Evolutionary conservation across 2,329 filamentous ascomycete genomes (phyloP).

Genomic region (Boeremia exigua): DNA sequence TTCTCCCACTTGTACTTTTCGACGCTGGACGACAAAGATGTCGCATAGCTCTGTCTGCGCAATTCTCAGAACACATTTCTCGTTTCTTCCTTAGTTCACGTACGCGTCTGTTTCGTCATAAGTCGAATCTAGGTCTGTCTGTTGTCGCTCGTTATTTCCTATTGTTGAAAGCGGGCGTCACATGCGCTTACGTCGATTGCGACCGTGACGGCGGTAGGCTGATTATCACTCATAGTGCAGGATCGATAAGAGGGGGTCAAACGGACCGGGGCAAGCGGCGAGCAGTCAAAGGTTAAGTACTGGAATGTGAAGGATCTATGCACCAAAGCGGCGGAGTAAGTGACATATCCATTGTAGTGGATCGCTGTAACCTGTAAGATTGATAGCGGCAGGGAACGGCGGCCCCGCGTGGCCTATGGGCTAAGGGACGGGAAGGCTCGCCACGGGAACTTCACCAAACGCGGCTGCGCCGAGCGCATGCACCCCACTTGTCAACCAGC

Average conservation of each 20-base stretch:
- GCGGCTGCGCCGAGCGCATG: not conserved
- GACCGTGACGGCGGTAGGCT: conserved; percentile 1
- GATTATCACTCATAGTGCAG: conserved; percentile 5
- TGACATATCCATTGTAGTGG: not conserved
- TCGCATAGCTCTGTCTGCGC: conserved; percentile 9
- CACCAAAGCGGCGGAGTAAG: conserved; percentile 4
- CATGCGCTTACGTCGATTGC: conserved; percentile 10
- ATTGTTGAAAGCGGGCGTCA: not conserved
- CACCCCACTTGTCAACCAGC: not conserved
- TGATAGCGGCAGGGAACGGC: not conserved
- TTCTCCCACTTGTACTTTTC: conserved; percentile 46
- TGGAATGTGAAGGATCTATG: not conserved
- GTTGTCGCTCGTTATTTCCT: not conserved
- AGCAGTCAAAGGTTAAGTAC: conserved; percentile 5
- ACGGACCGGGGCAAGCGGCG: not conserved
- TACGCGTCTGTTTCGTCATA: conserved; percentile 10
- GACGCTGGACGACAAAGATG: conserved; percentile 41
- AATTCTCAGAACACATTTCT: not conserved
- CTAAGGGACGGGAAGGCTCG: not conserved
- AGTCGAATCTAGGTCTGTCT: conserved; percentile 6
- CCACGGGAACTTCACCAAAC: conserved; percentile 10
- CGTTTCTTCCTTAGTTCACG: not conserved
- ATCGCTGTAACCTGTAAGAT: not conserved
- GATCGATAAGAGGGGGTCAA: not conserved
- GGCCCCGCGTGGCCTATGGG: not conserved